Conservation (phyloP, 495 filamentous ascomycete genomes). For the Polyplosphaeria fusca region DNA sequence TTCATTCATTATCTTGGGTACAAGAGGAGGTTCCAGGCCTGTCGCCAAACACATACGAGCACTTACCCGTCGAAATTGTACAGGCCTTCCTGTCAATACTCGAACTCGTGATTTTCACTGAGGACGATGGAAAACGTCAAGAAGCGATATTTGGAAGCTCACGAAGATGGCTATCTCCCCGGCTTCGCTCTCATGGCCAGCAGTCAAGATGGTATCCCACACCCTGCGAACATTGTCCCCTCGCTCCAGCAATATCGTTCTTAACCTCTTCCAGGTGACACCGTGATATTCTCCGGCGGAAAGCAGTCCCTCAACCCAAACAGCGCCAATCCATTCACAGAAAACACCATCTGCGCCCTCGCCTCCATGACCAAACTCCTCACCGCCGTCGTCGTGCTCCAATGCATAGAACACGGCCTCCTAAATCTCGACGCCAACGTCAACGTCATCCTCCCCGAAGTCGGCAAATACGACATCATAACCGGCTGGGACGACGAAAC, state of each 20-base stretch:
- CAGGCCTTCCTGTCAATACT: no score
- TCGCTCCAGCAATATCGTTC: no score
- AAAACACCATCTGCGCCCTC: neutral
- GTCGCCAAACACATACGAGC: no score
- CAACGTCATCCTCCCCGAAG: slow-evolving; percentile 27
- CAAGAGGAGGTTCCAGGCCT: no score
- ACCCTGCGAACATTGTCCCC: no score
- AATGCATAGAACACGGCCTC: slow-evolving; percentile 17
- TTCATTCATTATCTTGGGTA: no score
- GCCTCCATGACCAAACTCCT: slow-evolving; percentile 26
- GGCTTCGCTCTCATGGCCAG: neutral
- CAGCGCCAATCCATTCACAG: neutral
- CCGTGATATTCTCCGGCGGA: no score
- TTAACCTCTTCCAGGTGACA: no score
- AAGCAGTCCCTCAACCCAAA: neutral
- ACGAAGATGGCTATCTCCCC: neutral
- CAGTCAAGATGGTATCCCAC: neutral
- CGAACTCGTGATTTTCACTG: no score
- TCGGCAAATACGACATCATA: slow-evolving; percentile 33
- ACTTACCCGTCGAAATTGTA: no score
- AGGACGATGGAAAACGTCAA: neutral
- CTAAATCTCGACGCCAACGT: slow-evolving; percentile 14
- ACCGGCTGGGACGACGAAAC: slow-evolving; percentile 27
- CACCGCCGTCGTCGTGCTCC: slow-evolving; percentile 15
- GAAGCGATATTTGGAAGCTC: neutral